These are phyloP conservation scores for Kuraishia piskuri DNA, from an alignment of 805 yeast species.

Conservation along the genomic window DNA sequence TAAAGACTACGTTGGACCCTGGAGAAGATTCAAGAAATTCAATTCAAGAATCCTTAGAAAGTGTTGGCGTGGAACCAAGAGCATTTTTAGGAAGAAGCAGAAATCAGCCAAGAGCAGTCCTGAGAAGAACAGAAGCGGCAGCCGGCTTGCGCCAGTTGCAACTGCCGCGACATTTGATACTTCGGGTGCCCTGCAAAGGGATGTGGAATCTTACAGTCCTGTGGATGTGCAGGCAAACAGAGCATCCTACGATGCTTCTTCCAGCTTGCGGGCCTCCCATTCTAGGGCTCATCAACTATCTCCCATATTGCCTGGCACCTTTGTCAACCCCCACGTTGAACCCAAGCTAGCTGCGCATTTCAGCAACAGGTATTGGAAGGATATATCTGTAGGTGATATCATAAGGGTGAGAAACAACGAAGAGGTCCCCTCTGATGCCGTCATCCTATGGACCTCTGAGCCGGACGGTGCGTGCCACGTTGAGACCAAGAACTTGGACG, in stretches of 20 bases:
- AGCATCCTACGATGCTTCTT: not conserved
- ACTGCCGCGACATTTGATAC: not conserved
- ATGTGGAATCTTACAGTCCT: not conserved
- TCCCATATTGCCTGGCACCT: conserved; percentile 18
- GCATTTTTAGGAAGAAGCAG: conserved; percentile 5
- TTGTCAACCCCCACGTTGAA: conserved; percentile 21
- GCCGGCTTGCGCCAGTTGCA: not conserved
- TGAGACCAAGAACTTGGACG: conserved; percentile 66
- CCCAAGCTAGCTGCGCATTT: conserved; percentile 29
- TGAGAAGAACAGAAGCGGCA: not conserved
- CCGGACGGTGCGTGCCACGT: conserved; percentile 58
- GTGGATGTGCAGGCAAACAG: not conserved
- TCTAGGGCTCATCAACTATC: conserved; percentile 11
- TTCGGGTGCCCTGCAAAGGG: not conserved
- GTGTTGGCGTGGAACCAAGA: not conserved
- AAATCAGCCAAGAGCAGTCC: not conserved
- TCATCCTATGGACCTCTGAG: conserved; percentile 58
- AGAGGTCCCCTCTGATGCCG: conserved; percentile 72
- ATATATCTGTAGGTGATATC: conserved; percentile 64
- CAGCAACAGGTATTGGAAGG: conserved; percentile 45
- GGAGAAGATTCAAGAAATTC: conserved; percentile 64
- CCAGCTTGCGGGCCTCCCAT: conserved; percentile 1
- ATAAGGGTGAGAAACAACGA: conserved; percentile 65
- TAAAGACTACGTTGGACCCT: conserved; percentile 42
- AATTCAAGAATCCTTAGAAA: conserved; percentile 24